These are phyloP conservation scores for Cytospora mali DNA, from an alignment of 2,329 filamentous ascomycete species.

Conservation along the genomic window DNA sequence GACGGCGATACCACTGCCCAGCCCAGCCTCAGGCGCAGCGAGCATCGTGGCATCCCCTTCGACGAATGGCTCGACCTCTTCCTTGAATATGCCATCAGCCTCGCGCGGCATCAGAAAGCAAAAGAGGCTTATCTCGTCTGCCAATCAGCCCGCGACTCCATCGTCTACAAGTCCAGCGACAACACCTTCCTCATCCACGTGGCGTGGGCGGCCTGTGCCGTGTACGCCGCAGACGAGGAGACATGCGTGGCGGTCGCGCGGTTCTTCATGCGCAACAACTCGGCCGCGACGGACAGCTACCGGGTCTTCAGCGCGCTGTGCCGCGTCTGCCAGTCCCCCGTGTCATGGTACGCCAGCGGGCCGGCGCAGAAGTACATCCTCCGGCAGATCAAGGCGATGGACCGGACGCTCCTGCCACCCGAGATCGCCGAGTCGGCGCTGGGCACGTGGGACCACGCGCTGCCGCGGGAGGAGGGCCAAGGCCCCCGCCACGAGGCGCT, in stretches of 20 bases:
- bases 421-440: slow-evolving; percentile 48
- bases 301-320: slow-evolving; percentile 81
- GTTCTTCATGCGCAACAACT: slow-evolving; percentile 81
- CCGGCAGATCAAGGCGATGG: slow-evolving; percentile 87
- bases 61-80: slow-evolving; percentile 88
- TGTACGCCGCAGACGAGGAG: slow-evolving; percentile 79
- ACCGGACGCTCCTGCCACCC: slow-evolving; percentile 63
- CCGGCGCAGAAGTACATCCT: slow-evolving; percentile 89
- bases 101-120: slow-evolving; percentile 68
- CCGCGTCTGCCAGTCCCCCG: slow-evolving; percentile 71
- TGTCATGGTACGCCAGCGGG: slow-evolving; percentile 76
- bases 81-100: slow-evolving; percentile 78
- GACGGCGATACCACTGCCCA: slow-evolving; percentile 37
- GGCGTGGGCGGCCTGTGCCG: slow-evolving; percentile 76
- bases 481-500: slow-evolving; percentile 44
- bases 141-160: slow-evolving; percentile 76
- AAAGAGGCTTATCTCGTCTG: slow-evolving; percentile 80
- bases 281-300: slow-evolving; percentile 79
- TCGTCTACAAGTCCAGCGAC: slow-evolving; percentile 73
- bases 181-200: slow-evolving; percentile 74
- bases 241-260: slow-evolving; percentile 72
- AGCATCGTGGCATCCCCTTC: slow-evolving; percentile 74
- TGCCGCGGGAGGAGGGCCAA: slow-evolving; percentile 36
- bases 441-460: slow-evolving; percentile 30
- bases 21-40: slow-evolving; percentile 35